Evolutionary conservation across 192 early-diverging fungal genomes (phyloP).

Genomic region (Backusella morwellensis): DNA sequence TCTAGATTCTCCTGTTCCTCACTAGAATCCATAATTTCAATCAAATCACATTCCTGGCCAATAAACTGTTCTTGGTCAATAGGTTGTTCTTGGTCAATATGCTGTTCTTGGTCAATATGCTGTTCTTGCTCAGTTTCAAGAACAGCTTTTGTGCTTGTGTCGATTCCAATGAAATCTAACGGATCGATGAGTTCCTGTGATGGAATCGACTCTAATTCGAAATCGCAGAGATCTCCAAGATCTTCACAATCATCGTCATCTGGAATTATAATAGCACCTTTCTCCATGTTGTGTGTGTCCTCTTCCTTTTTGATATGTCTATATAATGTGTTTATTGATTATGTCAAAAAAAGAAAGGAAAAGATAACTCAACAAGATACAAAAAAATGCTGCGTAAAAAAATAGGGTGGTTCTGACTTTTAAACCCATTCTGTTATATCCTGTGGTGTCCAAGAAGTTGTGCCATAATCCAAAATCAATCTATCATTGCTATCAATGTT

Average conservation of each 20-base stretch:
- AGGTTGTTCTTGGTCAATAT: neutral
- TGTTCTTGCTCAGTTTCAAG: neutral
- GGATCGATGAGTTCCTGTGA: neutral
- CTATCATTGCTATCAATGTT: neutral
- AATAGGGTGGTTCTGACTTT: neutral
- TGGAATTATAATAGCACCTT: neutral
- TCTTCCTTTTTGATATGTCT: neutral
- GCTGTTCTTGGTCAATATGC: neutral
- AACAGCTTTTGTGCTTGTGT: neutral
- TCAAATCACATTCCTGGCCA: neutral
- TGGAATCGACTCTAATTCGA: neutral
- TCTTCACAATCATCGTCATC: neutral
- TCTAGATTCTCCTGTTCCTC: neutral
- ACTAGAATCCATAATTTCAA: neutral
- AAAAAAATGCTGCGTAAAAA: neutral
- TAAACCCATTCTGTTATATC: conserved; percentile 20
- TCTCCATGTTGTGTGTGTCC: neutral
- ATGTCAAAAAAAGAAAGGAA: neutral
- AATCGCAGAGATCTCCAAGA: neutral
- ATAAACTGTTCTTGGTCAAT: neutral
- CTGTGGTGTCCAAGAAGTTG: neutral
- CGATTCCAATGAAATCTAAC: neutral
- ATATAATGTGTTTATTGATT: neutral
- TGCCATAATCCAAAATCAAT: conserved; percentile 11
- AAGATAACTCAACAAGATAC: neutral